Evolutionary conservation across 495 filamentous ascomycete species (phyloP).

Genomic region (Acidiella bohemica): DNA sequence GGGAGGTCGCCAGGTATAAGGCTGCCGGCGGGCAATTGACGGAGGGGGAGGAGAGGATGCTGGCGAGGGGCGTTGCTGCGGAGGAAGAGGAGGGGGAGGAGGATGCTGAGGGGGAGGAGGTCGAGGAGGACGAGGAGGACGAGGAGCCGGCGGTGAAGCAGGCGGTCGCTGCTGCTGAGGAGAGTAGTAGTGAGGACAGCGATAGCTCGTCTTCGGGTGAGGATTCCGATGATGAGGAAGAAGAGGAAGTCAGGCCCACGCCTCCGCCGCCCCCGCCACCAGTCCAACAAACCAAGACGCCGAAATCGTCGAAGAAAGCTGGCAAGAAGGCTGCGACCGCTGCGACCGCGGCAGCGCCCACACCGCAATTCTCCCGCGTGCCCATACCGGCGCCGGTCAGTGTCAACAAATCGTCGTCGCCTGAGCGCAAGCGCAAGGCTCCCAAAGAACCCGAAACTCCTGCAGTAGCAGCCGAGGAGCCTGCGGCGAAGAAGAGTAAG

Average conservation of each 20-base stretch:
- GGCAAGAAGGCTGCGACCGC: conserved; percentile 3
- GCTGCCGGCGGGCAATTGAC: conserved; percentile 1
- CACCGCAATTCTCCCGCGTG: conserved; percentile 10
- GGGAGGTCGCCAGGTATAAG: conserved; percentile 8
- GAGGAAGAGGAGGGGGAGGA: not conserved
- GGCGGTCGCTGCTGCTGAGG: not conserved
- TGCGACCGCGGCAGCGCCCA: conserved; percentile 1
- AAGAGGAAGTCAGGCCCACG: conserved; percentile 6
- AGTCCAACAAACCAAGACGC: conserved; percentile 7
- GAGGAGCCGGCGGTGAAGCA: not conserved
- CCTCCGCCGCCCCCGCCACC: conserved; percentile 10
- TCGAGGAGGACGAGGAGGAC: not conserved
- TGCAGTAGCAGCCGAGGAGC: not conserved
- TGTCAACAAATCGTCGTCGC: conserved; percentile 3
- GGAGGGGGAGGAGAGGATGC: conserved; percentile 2
- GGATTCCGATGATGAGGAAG: conserved; percentile 10
- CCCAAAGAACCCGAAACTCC: conserved; percentile 1
- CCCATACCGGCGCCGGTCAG: not conserved
- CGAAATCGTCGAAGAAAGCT: conserved; percentile 14
- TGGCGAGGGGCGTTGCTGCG: not conserved
- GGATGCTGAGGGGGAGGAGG: not conserved
- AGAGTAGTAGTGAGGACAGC: conserved; percentile 1
- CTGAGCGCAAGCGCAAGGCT: conserved; percentile 17
- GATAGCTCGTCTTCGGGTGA: not conserved
- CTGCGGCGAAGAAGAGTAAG: conserved; percentile 14